Evolutionary conservation across 2,329 filamentous ascomycete species (phyloP), one percentile per base, ranked within the genome.

Genomic region (Hortaea werneckii): DNA sequence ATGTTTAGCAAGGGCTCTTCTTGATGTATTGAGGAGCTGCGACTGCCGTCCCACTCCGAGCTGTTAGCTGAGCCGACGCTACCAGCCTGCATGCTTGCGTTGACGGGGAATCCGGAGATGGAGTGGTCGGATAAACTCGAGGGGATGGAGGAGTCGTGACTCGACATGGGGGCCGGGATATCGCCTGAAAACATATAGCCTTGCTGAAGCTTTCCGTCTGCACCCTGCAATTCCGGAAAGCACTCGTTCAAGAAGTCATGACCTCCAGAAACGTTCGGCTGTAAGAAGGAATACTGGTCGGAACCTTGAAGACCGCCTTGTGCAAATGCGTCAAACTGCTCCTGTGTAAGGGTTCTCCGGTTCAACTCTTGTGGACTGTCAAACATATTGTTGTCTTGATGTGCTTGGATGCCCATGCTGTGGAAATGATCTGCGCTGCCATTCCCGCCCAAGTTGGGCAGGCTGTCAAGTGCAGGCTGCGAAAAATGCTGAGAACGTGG

Each of bases 301-400:
- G 37, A 20, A 4, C 44, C 42, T 10, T 49, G 48, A 43, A 53
- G 29, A 6, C 50, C 54, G 29, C 50, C 53, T 28, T 61, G 59
- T n/a, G 58, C 49, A 34, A 62, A 59, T 4, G 59, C 62, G 44
- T 65, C 57, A 47, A 65, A 65, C 43, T 61, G 59, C 40, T 62
- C 63, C 44, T 65, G 63, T 1, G 62, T 65, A 12, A 65, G 47
- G 6, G 63, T 65, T 13, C 60, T 50, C 8, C 63, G 57, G 43
- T 65, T 62, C 41, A 59, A 49, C 28, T 64, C 62, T 42, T 62
- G 58, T 6, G 59, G 57, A 37, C 56, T 62, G 45, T 62, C 57
- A 37, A 60, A 61, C 42, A 60, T 50, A 28, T 59, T 52, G 12
- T 46, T 48, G 6, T 49, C 37, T 26, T 49, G 34, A 7, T 54